phyloP scores from a whole-genome alignment of 306 rosid genomes.

The Trifolium fragiferum region DNA sequence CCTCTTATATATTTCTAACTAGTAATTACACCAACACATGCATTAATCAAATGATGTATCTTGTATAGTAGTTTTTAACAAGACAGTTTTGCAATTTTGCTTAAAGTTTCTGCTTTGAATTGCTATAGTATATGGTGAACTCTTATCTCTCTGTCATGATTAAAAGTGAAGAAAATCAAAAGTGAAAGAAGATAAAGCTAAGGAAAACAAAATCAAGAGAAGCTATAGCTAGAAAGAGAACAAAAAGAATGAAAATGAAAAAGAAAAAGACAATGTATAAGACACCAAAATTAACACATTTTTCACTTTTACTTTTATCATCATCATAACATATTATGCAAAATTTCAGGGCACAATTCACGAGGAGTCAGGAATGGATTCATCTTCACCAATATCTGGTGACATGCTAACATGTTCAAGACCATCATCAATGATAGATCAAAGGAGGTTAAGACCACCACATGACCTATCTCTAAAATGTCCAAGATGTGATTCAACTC shows the following conservation, averaged over 20 bases:
- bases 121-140: slow-evolving; percentile 8
- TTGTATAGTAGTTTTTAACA: background rate
- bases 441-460: slow-evolving; percentile 74
- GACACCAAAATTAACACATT: slow-evolving; percentile 21
- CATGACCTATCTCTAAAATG: slow-evolving; percentile 87
- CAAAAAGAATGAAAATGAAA: slow-evolving; percentile 43
- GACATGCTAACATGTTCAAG: slow-evolving; percentile 81
- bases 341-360: slow-evolving; percentile 68
- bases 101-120: background rate
- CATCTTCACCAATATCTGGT: slow-evolving; percentile 65
- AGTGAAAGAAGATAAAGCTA: slow-evolving; percentile 32
- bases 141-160: background rate
- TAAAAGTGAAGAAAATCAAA: slow-evolving; percentile 27
- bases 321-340: background rate
- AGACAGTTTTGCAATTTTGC: background rate
- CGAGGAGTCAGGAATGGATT: slow-evolving; percentile 83
- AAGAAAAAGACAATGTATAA: slow-evolving; percentile 34
- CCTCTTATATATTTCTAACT: too few relatives aligned
- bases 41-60: background rate
- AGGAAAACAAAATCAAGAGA: slow-evolving; percentile 32
- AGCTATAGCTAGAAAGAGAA: slow-evolving; percentile 37
- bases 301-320: slow-evolving; percentile 23
- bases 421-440: slow-evolving; percentile 58
- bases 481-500: slow-evolving; percentile 93
- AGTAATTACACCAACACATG: background rate